These are phyloP conservation scores for Scytalidium sp. DNA, from an alignment of 2,329 filamentous ascomycete species.

Conservation along the genomic window DNA sequence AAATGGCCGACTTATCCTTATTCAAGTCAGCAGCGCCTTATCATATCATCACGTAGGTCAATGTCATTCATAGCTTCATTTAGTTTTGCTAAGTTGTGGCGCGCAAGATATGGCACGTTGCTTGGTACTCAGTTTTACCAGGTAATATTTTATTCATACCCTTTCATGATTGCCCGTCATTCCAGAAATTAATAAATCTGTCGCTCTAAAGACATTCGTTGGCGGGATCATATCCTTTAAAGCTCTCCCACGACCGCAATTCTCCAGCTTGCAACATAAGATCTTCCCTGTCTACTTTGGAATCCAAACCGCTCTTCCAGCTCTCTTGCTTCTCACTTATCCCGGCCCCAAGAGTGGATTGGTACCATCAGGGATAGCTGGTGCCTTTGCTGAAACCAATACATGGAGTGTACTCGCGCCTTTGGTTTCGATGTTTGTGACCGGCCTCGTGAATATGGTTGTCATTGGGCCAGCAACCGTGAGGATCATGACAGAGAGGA, in stretches of 20 bases:
- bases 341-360: slow-evolving; percentile 52
- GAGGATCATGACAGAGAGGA: slow-evolving; percentile 70
- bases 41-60: slow-evolving; percentile 67
- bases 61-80: slow-evolving; percentile 5
- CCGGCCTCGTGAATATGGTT: slow-evolving; percentile 66
- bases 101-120: slow-evolving; percentile 75
- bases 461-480: slow-evolving; percentile 74
- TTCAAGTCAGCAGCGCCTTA: slow-evolving; percentile 68
- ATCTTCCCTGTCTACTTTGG: slow-evolving; percentile 89
- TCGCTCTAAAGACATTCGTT: slow-evolving; percentile 62
- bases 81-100: slow-evolving; percentile 8
- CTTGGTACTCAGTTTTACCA: slow-evolving; percentile 87
- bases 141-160: slow-evolving; percentile 37
- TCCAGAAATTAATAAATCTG: neutral
- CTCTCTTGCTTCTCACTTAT: slow-evolving; percentile 75
- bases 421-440: slow-evolving; percentile 66
- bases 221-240: slow-evolving; percentile 73
- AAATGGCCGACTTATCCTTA: slow-evolving; percentile 31
- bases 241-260: slow-evolving; percentile 73
- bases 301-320: slow-evolving; percentile 73
- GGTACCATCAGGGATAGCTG: slow-evolving; percentile 43
- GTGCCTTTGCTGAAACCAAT: slow-evolving; percentile 58
- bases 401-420: slow-evolving; percentile 65
- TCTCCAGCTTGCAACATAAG: slow-evolving; percentile 74
- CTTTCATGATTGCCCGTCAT: slow-evolving; percentile 7